These are phyloP conservation scores for Nyctanthes arbortristis DNA, from an alignment of 257 asterid genomes.

Conservation along the genomic window DNA sequence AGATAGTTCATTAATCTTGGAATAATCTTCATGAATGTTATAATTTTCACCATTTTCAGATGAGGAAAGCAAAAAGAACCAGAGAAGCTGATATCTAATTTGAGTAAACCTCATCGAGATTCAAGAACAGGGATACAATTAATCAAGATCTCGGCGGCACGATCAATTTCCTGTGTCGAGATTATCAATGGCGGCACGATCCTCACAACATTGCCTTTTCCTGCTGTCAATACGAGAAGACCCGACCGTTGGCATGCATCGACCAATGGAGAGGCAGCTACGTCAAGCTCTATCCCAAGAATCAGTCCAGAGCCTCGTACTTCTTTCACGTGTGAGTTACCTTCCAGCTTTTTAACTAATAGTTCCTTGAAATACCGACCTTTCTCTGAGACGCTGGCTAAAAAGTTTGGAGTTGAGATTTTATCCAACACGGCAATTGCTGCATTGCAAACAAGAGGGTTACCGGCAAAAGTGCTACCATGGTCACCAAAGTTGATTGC, in stretches of 20 bases:
- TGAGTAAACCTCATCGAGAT: conserved; percentile 48
- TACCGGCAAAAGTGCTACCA: conserved; percentile 98
- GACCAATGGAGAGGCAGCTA: conserved; percentile 66
- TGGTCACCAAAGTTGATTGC: conserved; percentile 85
- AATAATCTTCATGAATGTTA: conserved; percentile 2
- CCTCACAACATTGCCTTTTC: conserved; percentile 87
- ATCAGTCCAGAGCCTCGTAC: conserved; percentile 84
- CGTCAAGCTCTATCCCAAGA: conserved; percentile 82
- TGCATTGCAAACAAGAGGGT: conserved; percentile 86
- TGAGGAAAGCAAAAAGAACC: conserved; percentile 2
- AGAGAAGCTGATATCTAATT: conserved; percentile 13
- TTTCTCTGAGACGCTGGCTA: conserved; percentile 61
- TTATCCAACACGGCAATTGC: conserved; percentile 76
- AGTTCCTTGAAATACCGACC: conserved; percentile 65
- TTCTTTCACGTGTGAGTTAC: conserved; percentile 70
- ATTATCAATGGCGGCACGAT: conserved; percentile 89
- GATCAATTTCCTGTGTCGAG: conserved; percentile 62
- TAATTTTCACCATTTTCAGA: background rate
- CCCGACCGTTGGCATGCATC: conserved; percentile 79
- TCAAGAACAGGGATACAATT: conserved; percentile 68
- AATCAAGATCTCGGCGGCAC: conserved; percentile 59
- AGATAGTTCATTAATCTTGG: background rate
- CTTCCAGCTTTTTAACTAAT: conserved; percentile 50
- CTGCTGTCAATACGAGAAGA: conserved; percentile 85
- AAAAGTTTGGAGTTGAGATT: conserved; percentile 61